Conservation (phyloP, 2,329 filamentous ascomycete genomes). For the Orbilia brochopaga region DNA sequence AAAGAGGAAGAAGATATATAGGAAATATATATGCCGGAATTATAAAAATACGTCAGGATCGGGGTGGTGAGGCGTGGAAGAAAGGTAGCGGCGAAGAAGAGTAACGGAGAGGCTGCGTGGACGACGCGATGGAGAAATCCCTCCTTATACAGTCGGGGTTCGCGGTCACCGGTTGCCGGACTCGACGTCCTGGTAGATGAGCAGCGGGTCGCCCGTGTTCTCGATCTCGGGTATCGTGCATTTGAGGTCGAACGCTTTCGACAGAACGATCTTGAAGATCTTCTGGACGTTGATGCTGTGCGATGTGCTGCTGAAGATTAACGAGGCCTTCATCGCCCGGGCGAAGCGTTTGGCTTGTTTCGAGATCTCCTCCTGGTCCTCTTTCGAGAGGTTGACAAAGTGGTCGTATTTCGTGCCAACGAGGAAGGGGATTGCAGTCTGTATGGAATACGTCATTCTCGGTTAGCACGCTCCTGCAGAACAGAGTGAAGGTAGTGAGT, state of each 20-base stretch:
- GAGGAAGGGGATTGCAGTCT: constrained; percentile 94
- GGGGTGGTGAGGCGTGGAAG: constrained; percentile 23
- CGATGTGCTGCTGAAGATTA: constrained; percentile 98
- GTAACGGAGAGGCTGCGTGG: constrained; percentile 50
- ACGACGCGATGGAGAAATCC: constrained; percentile 15
- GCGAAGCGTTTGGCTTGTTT: constrained; percentile 71
- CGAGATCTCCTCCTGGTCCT: constrained; percentile 98
- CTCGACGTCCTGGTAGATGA: constrained; percentile 74
- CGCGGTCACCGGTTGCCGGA: constrained; percentile 31
- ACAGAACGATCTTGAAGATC: constrained; percentile 99
- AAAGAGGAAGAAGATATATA: constrained; percentile 44
- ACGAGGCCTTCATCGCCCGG: constrained; percentile 88
- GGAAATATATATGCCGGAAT: constrained; percentile 46
- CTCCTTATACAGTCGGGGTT: constrained; percentile 11
- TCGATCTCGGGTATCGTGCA: constrained; percentile 99
- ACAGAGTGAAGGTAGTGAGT: neutral
- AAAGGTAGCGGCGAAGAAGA: constrained; percentile 42
- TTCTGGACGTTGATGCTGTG: constrained; percentile 99
- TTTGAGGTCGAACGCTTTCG: constrained; percentile 97
- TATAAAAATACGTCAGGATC: constrained; percentile 46
- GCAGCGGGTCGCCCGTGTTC: constrained; percentile 91
- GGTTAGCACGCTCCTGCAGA: neutral
- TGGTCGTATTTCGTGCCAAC: constrained; percentile 99
- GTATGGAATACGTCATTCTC: neutral
- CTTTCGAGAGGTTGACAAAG: constrained; percentile 96